phyloP scores from a whole-genome alignment of 768 basidiomycete genomes.

The Suillus tomentosus region DNA sequence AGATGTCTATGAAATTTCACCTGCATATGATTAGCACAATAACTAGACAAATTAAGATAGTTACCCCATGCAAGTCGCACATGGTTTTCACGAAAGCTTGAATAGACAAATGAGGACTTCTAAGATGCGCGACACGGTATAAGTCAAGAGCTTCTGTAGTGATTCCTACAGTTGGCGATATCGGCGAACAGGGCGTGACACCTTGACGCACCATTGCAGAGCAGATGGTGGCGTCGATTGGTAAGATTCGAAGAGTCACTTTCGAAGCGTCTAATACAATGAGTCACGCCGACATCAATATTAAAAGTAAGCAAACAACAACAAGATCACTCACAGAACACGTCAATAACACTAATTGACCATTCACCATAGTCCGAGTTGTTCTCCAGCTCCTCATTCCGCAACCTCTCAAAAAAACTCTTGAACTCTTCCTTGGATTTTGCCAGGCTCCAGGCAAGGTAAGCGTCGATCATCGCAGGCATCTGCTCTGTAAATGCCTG shows the following conservation, averaged over 20 bases:
- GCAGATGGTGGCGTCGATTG: slow-evolving; percentile 5
- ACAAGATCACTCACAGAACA: slow-evolving; percentile 9
- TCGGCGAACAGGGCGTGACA: background rate
- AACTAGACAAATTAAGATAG: too few relatives aligned
- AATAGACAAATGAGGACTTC: too few relatives aligned
- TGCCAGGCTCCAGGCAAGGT: slow-evolving; percentile 8
- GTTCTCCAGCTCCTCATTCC: background rate
- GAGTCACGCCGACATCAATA: background rate
- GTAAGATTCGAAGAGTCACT: background rate
- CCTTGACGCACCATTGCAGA: background rate
- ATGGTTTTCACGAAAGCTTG: too few relatives aligned
- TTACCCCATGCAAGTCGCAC: too few relatives aligned
- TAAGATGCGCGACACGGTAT: background rate
- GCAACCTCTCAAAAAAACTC: background rate
- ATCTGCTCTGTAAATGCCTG: too few relatives aligned
- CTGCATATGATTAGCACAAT: too few relatives aligned
- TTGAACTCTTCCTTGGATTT: background rate
- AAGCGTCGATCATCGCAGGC: too few relatives aligned
- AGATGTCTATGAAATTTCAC: too few relatives aligned
- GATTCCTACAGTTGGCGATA: background rate
- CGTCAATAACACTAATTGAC: slow-evolving; percentile 3
- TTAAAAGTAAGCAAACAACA: slow-evolving; percentile 2
- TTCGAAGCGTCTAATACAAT: background rate
- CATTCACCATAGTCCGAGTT: background rate
- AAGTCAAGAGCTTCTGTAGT: background rate